Evolutionary conservation across 192 early-diverging fungal genomes (phyloP), one percentile per base, ranked within the genome.

Genomic region (Haplosporangium gracile): DNA sequence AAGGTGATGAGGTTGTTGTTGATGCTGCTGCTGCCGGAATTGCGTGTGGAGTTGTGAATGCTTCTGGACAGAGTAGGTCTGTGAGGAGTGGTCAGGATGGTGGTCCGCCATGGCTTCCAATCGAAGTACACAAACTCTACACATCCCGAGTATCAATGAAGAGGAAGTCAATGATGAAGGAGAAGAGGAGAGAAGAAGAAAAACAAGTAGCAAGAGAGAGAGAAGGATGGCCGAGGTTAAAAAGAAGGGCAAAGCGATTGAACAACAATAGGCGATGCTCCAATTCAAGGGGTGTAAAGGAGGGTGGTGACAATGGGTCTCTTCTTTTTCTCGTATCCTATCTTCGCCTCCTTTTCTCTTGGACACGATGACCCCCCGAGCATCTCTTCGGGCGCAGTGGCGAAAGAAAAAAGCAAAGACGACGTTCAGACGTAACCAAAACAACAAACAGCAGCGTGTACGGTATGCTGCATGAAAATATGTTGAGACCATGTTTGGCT

Each of bases 21-120:
- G 78, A 29, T 72, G 70, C 22, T 34, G 71, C 11, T 42, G 71
- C 10, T 73, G 63, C 7, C 26, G 39, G 65, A 57, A 57, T 34
- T 76, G 75, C 6, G 57, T 57, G 15, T 75, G 74, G 55, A 57
- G 70, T 4, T 60, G 69, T 5, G 68, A 22, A 16, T 26, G 75
- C 60, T 71, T 80, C 29, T 80, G 79, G 8, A 32, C 29, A 43
- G 84, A 57, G 39, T 75, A 81, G 51, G 80, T 34, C 65, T 81
- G 74, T 26, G 80, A 68, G n/a, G 80, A 75, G 68, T 75, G 80
- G 49, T 81, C 80, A 70, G 73, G 80, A 75, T 81, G 80, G 60
- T 65, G 60, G 73, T 81, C 80, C 60, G 70, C 74, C 80, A 81
- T 81, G 29, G 60, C 60, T 65, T 65, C 60, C 29, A 65, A 65